A percentile compares a stretch with the other conserved stretches of the same genome.
phyloP scores from a whole-genome alignment of 2,329 filamentous ascomycete species.

The Colletotrichum lini region DNA sequence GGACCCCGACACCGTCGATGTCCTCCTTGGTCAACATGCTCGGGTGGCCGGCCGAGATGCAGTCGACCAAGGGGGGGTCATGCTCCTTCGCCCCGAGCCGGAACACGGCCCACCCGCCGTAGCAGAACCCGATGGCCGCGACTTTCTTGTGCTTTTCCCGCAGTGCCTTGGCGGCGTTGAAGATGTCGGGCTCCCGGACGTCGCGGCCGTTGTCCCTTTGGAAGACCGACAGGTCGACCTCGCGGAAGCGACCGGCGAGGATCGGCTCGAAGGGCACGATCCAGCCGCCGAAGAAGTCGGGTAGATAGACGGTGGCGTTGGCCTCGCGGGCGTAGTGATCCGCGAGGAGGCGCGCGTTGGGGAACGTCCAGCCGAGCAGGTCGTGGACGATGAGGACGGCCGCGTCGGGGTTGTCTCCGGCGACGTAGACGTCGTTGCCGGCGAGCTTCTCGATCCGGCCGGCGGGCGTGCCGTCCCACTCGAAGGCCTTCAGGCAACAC shows the following conservation, averaged over 20 bases:
- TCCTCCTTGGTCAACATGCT: conserved; percentile 59
- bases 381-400: conserved; percentile 57
- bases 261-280: conserved; percentile 49
- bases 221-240: conserved; percentile 58
- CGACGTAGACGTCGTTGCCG: conserved; percentile 53
- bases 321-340: conserved; percentile 62
- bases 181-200: conserved; percentile 57
- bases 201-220: conserved; percentile 54
- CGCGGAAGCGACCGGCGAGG: conserved; percentile 46
- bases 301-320: conserved; percentile 62
- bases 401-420: conserved; percentile 51
- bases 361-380: conserved; percentile 60
- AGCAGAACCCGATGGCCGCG: conserved; percentile 65
- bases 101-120: conserved; percentile 66
- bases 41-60: conserved; percentile 61
- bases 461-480: conserved; percentile 56
- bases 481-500: conserved; percentile 55
- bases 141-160: conserved; percentile 53
- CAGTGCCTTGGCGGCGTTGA: conserved; percentile 54
- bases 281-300: conserved; percentile 55
- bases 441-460: conserved; percentile 53
- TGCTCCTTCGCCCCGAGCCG: conserved; percentile 58
- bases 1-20: conserved; percentile 61
- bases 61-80: conserved; percentile 58
- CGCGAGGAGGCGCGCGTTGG: conserved; percentile 60